Percentiles rank a stretch among this genome's conserved stretches.
phyloP scores from a whole-genome alignment of 805 yeast genomes.

The Candida xiaguanensis region DNA sequence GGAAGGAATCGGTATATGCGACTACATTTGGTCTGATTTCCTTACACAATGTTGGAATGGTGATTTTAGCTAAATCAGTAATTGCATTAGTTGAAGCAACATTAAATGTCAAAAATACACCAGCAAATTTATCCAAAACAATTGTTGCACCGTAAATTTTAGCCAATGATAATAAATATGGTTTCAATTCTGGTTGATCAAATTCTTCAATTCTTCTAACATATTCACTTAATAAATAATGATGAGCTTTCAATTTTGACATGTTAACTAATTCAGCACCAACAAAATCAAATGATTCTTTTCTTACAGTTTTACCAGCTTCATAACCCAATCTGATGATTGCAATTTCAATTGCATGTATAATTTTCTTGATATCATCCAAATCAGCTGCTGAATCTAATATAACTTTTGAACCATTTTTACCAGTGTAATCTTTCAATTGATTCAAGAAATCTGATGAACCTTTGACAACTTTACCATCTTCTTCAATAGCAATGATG shows the following conservation, averaged over 20 bases:
- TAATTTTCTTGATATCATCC: conserved; percentile 26
- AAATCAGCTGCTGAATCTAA: conserved; percentile 24
- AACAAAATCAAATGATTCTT: conserved; percentile 27
- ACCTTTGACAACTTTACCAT: conserved; percentile 30
- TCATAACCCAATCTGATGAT: conserved; percentile 32
- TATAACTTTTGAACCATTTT: conserved; percentile 23
- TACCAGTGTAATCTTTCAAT: conserved; percentile 10
- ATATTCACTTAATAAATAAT: conserved; percentile 34
- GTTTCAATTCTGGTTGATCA: conserved; percentile 22
- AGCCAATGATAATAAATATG: conserved; percentile 28
- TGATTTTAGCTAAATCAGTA: conserved; percentile 21
- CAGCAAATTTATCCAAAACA: conserved; percentile 31
- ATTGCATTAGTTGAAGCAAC: conserved; percentile 30
- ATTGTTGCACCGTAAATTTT: conserved; percentile 30
- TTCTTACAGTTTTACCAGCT: conserved; percentile 22
- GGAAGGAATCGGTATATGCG: conserved; percentile 42
- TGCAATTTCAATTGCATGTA: conserved; percentile 38
- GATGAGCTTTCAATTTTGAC: conserved; percentile 43
- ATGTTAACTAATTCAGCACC: conserved; percentile 36
- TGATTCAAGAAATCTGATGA: conserved; percentile 13
- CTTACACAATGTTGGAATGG: conserved; percentile 29
- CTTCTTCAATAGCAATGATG: conserved; percentile 32
- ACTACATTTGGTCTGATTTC: conserved; percentile 39
- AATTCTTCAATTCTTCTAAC: conserved; percentile 18
- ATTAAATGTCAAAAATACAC: conserved; percentile 34